Base-by-base conservation (phyloP, 2,329 filamentous ascomycete species). In the Penicillium sp. region DNA sequence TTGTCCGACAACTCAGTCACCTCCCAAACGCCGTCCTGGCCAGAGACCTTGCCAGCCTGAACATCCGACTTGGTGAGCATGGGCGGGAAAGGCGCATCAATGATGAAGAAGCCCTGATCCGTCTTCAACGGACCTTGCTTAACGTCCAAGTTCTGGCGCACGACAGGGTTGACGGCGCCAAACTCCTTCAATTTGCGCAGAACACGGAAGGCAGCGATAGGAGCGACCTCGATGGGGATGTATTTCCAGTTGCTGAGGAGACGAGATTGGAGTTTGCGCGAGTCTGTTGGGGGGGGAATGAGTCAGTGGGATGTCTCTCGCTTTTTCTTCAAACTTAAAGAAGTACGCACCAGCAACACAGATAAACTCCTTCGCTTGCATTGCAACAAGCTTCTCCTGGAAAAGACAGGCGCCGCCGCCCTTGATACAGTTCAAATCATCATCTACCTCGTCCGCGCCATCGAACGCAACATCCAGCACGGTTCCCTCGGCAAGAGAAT, bases 321-420 rank as follows among this genome's bases (percentile, higher is more conserved):
- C 7, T 26, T 26, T 42, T 41, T 46, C 16, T 24, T 15, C 36
- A 12, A 10, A n/a, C n/a, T n/a, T n/a, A n/a, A n/a, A n/a, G n/a
- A n/a, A 21, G 6, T 6, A 9, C 36, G 36, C 16, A 89, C 86
- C 87, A 51, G 90, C 90, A 52, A 95, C 90, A 65, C 89, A 93
- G 57, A 96, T 81, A 67, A 96, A 96, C 69, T 89, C 89, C 73
- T 85, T 88, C 3, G 90, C 87, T 45, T 88, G 84, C 54, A 90
- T 84, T 5, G 92, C 92, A 4, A 99, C 92, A 33, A 99, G 80
- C 79, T 99, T 99, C 77, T 99, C 94, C 74, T 97, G 94, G 77
- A 96, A 95, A 51, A 97, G 76, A 74, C 94, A 99, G n/a, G 91
- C 94, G 53, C 94, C 94, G 45, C 94, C 94, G 49, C 94, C 94